Evolutionary conservation across 2,329 filamentous ascomycete species (phyloP).

Genomic region (Lasiodiplodia sp.): DNA sequence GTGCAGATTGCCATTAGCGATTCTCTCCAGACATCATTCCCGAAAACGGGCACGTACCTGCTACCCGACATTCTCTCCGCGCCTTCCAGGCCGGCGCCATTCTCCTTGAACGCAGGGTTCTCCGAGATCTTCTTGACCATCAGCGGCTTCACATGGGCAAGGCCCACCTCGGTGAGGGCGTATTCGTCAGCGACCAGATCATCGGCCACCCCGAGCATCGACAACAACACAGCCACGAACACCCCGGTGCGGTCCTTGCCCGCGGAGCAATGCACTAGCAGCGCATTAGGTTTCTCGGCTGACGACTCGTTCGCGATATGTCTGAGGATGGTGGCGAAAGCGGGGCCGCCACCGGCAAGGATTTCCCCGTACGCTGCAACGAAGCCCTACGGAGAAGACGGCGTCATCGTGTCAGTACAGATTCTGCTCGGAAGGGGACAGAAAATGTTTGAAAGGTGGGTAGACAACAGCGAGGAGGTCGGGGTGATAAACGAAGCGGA

Average conservation of each 20-base stretch:
- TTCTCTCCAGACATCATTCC: conserved; percentile 33
- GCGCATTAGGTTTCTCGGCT: conserved; percentile 49
- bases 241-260: conserved; percentile 82
- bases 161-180: conserved; percentile 67
- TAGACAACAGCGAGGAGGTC: neutral
- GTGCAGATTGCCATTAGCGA: conserved; percentile 35
- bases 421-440: too few species aligned
- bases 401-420: neutral
- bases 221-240: conserved; percentile 69
- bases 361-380: conserved; percentile 70
- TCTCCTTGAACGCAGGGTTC: conserved; percentile 51
- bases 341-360: conserved; percentile 59
- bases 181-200: conserved; percentile 71
- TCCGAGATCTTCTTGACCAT: conserved; percentile 56
- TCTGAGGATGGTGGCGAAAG: conserved; percentile 66
- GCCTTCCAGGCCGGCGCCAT: conserved; percentile 34
- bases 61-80: conserved; percentile 34
- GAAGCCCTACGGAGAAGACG: conserved; percentile 57
- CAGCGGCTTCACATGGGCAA: conserved; percentile 31
- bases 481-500: too few species aligned
- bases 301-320: conserved; percentile 57
- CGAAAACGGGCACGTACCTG: conserved; percentile 46
- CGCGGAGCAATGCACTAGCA: conserved; percentile 76
- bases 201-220: conserved; percentile 68
- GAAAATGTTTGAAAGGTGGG: neutral